Evolutionary conservation across 306 rosid species (phyloP).

Genomic region (Vicia villosa): DNA sequence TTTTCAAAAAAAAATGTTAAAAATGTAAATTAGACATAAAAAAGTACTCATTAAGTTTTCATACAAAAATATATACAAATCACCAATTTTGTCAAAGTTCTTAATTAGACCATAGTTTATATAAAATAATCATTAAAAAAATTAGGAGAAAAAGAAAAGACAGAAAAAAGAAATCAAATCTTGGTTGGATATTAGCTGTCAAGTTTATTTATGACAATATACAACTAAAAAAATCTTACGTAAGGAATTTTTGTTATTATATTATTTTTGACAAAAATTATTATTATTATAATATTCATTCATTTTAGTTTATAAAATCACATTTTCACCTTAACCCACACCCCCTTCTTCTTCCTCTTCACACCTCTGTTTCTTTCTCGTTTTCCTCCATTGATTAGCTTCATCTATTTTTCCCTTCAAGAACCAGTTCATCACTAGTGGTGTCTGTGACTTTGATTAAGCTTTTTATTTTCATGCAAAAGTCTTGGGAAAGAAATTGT

Average conservation of each 20-base stretch:
- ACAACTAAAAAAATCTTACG: conserved; percentile 25
- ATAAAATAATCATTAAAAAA: background rate
- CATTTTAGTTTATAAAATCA: conserved; percentile 47
- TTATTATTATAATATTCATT: conserved; percentile 14
- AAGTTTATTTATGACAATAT: conserved; percentile 41
- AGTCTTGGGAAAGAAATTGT: conserved; percentile 29
- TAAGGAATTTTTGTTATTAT: background rate
- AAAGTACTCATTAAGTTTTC: background rate
- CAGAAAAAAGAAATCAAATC: conserved; percentile 22
- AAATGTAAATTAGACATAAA: background rate
- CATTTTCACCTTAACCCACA: conserved; percentile 28
- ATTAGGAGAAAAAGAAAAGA: background rate
- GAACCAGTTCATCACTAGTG: background rate
- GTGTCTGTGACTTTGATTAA: conserved; percentile 18
- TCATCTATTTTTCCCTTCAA: conserved; percentile 15
- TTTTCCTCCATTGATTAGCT: conserved; percentile 24
- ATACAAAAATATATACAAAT: background rate
- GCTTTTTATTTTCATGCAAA: conserved; percentile 21
- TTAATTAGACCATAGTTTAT: too few relatives aligned
- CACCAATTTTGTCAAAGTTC: background rate
- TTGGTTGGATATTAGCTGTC: conserved; percentile 90
- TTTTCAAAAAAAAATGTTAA: too few relatives aligned
- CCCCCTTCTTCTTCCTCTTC: background rate
- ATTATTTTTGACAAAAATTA: too few relatives aligned
- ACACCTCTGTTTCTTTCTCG: background rate